Conservation (phyloP, 2,329 filamentous ascomycete species). For the Paraphoma sp. region DNA sequence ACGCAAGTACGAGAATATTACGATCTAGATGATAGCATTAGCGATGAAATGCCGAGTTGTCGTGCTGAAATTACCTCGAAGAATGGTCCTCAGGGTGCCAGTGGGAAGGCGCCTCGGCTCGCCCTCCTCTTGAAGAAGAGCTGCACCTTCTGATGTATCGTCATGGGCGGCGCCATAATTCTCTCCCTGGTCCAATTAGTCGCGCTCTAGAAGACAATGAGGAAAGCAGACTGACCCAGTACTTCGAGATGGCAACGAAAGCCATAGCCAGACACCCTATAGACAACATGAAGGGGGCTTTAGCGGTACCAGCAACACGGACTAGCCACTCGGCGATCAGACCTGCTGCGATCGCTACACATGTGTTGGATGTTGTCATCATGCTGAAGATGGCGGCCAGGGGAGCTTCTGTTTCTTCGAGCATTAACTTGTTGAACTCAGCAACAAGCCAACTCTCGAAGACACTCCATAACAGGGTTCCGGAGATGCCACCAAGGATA, state of each 20-base stretch:
- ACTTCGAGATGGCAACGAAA: slow-evolving; percentile 55
- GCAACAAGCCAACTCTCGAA: slow-evolving; percentile 70
- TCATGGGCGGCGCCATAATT: slow-evolving; percentile 54
- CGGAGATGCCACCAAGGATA: slow-evolving; percentile 61
- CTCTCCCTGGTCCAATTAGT: slow-evolving; percentile 49
- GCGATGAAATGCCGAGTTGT: neutral
- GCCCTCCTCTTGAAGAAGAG: slow-evolving; percentile 36
- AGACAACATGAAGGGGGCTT: slow-evolving; percentile 60
- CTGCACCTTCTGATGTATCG: slow-evolving; percentile 22
- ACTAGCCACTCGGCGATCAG: slow-evolving; percentile 62
- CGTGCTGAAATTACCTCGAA: slow-evolving; percentile 19
- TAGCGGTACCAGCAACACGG: slow-evolving; percentile 54
- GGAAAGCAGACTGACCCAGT: slow-evolving; percentile 53
- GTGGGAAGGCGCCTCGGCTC: slow-evolving; percentile 22
- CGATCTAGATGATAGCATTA: slow-evolving; percentile 43
- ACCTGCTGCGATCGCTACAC: slow-evolving; percentile 61
- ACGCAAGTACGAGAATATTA: slow-evolving; percentile 58
- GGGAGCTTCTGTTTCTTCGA: slow-evolving; percentile 52
- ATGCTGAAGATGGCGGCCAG: slow-evolving; percentile 62
- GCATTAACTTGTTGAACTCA: slow-evolving; percentile 59
- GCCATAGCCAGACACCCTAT: slow-evolving; percentile 54
- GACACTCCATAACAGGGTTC: slow-evolving; percentile 64
- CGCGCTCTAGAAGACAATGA: neutral
- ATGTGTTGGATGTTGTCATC: slow-evolving; percentile 55
- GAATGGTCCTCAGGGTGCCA: slow-evolving; percentile 31